phyloP scores from a whole-genome alignment of 2,329 filamentous ascomycete species.

The Bretziella fagacearum region DNA sequence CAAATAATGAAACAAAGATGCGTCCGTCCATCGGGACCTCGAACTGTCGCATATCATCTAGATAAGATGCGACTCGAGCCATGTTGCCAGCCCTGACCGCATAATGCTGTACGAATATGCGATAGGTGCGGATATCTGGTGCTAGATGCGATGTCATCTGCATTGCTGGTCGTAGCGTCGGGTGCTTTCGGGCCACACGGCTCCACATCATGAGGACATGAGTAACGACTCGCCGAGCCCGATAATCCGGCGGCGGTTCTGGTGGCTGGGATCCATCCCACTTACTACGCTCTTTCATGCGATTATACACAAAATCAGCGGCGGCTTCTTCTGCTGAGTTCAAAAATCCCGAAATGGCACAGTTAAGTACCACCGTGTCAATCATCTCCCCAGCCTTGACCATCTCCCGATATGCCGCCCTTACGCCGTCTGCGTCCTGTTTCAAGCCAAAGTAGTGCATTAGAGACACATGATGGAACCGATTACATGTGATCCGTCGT shows the following conservation, averaged over 20 bases:
- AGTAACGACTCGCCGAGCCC: constrained; percentile 33
- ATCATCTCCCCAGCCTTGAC: constrained; percentile 76
- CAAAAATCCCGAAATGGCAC: constrained; percentile 64
- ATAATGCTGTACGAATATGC: constrained; percentile 61
- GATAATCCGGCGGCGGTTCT: constrained; percentile 25
- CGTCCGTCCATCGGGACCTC: constrained; percentile 53
- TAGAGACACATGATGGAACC: constrained; percentile 64
- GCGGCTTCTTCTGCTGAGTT: constrained; percentile 57
- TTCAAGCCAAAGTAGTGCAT: constrained; percentile 72
- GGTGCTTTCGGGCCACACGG: constrained; percentile 29
- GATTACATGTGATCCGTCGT: constrained; percentile 51
- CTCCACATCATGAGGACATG: constrained; percentile 41
- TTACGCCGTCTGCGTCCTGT: constrained; percentile 54
- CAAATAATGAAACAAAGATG: constrained; percentile 66
- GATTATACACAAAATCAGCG: constrained; percentile 64
- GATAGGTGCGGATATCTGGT: constrained; percentile 65
- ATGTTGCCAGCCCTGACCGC: constrained; percentile 53
- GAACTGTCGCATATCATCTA: constrained; percentile 65
- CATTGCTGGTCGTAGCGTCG: constrained; percentile 1
- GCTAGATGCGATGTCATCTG: constrained; percentile 36
- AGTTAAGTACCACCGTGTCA: constrained; percentile 74
- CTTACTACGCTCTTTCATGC: constrained; percentile 55
- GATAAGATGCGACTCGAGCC: constrained; percentile 47
- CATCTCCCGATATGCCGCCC: constrained; percentile 64
- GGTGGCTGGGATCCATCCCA: constrained; percentile 13